Evolutionary conservation across 1,284 basidiomycete species (phyloP), one percentile per base, ranked within the genome.

Genomic region (Exobasidium rhododendri): DNA sequence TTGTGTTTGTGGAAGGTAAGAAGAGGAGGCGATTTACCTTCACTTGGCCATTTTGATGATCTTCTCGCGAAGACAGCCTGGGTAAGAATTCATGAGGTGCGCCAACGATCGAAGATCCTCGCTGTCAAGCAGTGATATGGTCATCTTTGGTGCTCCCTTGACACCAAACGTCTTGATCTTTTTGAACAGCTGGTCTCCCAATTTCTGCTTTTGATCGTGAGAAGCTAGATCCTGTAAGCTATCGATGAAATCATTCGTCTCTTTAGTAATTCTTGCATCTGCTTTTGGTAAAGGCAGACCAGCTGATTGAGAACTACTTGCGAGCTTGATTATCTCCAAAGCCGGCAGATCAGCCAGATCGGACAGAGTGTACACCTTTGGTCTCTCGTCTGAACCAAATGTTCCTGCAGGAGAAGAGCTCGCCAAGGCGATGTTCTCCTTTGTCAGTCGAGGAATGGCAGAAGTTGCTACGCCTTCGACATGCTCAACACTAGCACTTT

Each of bases 81-180:
- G 88, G 77, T 91, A 92, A 75, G 88, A 89, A 79, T 91, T 89
- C 88, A 91, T 89, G 57, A 94, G 83, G 75, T 92, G 89, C 7
- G 89, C 88, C 44, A 93, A 83, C 0, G 90, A 83, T 32, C 89
- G 85, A 26, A 94, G 83, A 73, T 94, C 91, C 62, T 92, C 91
- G 68, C 88, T 84, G 70, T 93, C 90, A 60, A 94, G 82, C 10
- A 94, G 83, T 1, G 85, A 82, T 69, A 94, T 91, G 1, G 91
- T 75, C 24, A 76, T 58, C 67, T 74, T 76, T 35, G 72, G 74
- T 63, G 89, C 88, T 56, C 85, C 85, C 78, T 89, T 91, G 78
- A 92, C 83, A 11, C 89, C 89, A 72, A 88, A 88, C 5, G 85
- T 84, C 80, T 90, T 91, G 74, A 92, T 82, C 47, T 88, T 85